Percentiles rank a stretch among this genome's conserved stretches.
phyloP scores from a whole-genome alignment of 495 filamentous ascomycete species.

The Pyrenula massariospora region DNA sequence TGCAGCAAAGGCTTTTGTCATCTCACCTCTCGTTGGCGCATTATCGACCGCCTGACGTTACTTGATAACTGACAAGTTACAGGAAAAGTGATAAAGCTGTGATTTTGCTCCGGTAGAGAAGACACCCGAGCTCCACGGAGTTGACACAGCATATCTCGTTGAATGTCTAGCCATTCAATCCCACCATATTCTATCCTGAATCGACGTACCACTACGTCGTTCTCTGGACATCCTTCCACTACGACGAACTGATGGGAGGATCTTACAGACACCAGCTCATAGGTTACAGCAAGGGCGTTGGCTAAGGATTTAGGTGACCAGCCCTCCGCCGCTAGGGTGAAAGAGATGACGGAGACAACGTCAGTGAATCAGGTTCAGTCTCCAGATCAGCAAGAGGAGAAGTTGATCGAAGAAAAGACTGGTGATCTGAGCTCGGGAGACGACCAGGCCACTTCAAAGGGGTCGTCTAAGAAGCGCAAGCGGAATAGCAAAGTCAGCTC shows the following conservation, averaged over 20 bases:
- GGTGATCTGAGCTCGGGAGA: background rate
- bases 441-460: background rate
- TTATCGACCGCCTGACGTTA: too few relatives aligned
- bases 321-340: background rate
- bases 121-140: too few relatives aligned
- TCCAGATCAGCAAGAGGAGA: background rate
- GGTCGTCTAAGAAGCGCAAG: background rate
- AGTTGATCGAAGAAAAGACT: background rate
- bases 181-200: background rate
- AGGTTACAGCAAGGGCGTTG: background rate
- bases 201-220: background rate
- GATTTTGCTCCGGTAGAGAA: too few relatives aligned
- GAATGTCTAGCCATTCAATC: background rate
- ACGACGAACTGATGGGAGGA: background rate
- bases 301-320: background rate
- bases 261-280: background rate
- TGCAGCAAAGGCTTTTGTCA: too few relatives aligned
- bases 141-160: too few relatives aligned
- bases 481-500: conserved; percentile 52
- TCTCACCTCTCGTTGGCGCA: too few relatives aligned
- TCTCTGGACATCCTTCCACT: background rate
- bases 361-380: background rate
- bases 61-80: too few relatives aligned
- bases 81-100: too few relatives aligned
- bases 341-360: background rate